These are phyloP conservation scores for Saccharomyces hybrid DNA, from an alignment of 1,139 yeast genomes.

Conservation along the genomic window DNA sequence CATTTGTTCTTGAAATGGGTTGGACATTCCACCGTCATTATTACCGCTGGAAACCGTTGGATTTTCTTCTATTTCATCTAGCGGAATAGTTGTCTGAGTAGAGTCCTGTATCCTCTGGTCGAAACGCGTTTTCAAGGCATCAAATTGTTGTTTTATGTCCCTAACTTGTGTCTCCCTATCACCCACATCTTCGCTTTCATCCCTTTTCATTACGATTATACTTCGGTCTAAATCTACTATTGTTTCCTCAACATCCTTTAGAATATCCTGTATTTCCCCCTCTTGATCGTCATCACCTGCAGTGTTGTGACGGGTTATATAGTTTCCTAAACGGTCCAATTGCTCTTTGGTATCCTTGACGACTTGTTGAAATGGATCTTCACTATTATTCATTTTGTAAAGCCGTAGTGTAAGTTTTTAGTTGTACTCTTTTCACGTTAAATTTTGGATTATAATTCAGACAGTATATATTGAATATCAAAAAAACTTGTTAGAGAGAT, in stretches of 20 bases:
- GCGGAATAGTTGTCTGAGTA: not conserved
- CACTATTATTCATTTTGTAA: conserved; percentile 1
- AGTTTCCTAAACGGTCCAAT: conserved; percentile 42
- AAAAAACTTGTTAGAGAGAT: not conserved
- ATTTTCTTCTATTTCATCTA: conserved; percentile 7
- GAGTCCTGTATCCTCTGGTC: not conserved
- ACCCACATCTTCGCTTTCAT: conserved; percentile 44
- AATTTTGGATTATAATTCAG: not conserved
- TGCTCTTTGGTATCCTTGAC: conserved; percentile 69
- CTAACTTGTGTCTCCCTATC: conserved; percentile 28
- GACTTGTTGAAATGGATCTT: conserved; percentile 88
- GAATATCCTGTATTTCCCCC: conserved; percentile 57
- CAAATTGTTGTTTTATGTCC: conserved; percentile 3
- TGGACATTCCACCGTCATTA: conserved; percentile 19
- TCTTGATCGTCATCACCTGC: conserved; percentile 32
- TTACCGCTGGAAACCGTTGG: conserved; percentile 8
- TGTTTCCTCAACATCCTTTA: conserved; percentile 69
- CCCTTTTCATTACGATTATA: conserved; percentile 57
- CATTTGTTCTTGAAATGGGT: conserved; percentile 65
- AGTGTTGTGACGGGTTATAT: conserved; percentile 21
- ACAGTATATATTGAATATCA: not conserved
- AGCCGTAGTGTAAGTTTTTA: not conserved
- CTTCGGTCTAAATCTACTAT: conserved; percentile 67
- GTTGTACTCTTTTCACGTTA: not conserved
- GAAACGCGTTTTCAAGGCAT: conserved; percentile 1